Evolutionary conservation across 441 rosid species (phyloP), one percentile per base, ranked within the genome.

Genomic region (Pelargonium myrrhifolium): DNA sequence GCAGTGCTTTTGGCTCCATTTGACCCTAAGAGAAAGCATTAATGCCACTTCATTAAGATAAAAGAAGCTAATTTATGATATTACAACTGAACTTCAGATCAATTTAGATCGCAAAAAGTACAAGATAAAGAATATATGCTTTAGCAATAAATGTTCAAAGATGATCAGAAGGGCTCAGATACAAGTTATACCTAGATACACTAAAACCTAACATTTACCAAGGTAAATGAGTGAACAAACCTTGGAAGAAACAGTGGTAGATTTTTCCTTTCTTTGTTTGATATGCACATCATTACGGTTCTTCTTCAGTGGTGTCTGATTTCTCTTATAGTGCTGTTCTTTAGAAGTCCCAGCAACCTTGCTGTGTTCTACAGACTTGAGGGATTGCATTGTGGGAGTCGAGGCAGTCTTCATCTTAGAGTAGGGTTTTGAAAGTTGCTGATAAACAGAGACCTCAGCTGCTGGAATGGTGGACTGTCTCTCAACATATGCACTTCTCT

Each of bases 11-110:
- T 51, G 78, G 69, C 78, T 75, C 81, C 62, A 55, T 24, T 77
- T 71, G 82, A 73, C 86, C 94, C 99, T 91, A 63, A 71, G 74
- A 77, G 71, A 64, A 78, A 51, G 31, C 64, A 83, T 49, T 18
- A 77, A 47, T 64, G 37, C 31, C 17, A 39, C 63, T 56, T 47
- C 70, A 72, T 22, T 9, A 74, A 15, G n/a, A 37, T 21, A 28
- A 18, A 71, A 49, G 9, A 66, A 17, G 39, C 6, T 35, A 35
- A 35, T 35, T 35, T 35, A 35, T 35, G 9, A 35, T 35, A 31
- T 35, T 35, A 35, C 6, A 12, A 43, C 28, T 21, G 15, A 20
- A 63, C 42, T 35, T 28, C 42, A 67, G 71, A 37, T 56, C 45
- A 12, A 65, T 39, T 10, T 6, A 12, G 22, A 18, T 18, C 1